Conservation (phyloP, 106 monocot species). For the Apostasia shenzhenica region DNA sequence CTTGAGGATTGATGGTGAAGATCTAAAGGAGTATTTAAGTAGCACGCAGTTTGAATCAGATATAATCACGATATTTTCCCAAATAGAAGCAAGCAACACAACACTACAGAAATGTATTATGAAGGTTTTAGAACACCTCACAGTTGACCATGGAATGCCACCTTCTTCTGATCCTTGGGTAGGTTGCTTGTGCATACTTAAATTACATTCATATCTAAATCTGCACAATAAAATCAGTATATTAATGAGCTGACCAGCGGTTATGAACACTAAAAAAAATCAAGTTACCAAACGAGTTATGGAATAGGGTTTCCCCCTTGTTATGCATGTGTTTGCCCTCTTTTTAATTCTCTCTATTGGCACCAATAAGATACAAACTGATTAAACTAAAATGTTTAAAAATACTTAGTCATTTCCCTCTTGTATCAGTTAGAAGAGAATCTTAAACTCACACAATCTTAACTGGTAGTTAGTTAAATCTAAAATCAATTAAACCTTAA, state of each 20-base stretch:
- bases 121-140: constrained; percentile 37
- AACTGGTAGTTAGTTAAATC: no score
- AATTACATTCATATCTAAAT: background rate
- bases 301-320: no score
- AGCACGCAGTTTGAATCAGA: constrained; percentile 55
- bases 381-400: background rate
- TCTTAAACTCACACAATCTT: no score
- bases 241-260: no score
- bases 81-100: constrained; percentile 23
- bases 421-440: no score
- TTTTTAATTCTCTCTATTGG: background rate
- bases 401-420: no score
- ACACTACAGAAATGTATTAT: constrained; percentile 33
- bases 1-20: constrained; percentile 81
- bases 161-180: constrained; percentile 81
- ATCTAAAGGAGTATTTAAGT: constrained; percentile 54
- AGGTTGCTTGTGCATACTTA: constrained; percentile 2
- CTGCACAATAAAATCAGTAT: background rate
- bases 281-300: no score
- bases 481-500: no score
- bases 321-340: background rate
- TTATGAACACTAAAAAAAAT: no score
- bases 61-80: constrained; percentile 37
- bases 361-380: background rate
- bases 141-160: constrained; percentile 83